phyloP scores from a whole-genome alignment of 805 yeast species.

The Saccharomyces kudriavzevii region DNA sequence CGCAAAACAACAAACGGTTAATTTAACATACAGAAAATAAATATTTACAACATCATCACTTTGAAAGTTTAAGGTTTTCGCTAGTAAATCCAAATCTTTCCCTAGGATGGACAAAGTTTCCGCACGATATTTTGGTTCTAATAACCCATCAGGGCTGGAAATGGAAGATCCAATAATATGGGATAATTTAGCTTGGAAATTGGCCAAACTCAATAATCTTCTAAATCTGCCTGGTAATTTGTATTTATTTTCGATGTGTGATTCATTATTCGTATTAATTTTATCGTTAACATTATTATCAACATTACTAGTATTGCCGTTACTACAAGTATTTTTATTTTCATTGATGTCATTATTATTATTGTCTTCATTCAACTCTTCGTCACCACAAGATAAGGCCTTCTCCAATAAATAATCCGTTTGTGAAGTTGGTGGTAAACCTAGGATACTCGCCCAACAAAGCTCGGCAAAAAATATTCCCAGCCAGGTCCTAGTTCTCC shows the following conservation, averaged over 20 bases:
- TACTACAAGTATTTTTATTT: too few species aligned
- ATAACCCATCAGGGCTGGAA: conserved; percentile 77
- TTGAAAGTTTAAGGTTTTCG: conserved; percentile 57
- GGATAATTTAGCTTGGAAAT: conserved; percentile 76
- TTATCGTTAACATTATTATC: neutral
- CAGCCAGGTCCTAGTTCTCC: conserved; percentile 92
- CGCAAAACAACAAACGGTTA: conserved; percentile 82
- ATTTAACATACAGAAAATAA: conserved; percentile 66
- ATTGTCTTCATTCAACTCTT: conserved; percentile 7
- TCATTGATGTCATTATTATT: neutral
- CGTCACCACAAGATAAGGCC: conserved; percentile 54
- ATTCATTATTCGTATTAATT: neutral
- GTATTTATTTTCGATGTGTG: neutral
- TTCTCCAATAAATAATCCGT: conserved; percentile 76
- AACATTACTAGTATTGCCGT: too few species aligned
- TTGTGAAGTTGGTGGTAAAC: conserved; percentile 78
- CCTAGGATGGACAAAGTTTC: conserved; percentile 71
- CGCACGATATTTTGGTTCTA: conserved; percentile 76
- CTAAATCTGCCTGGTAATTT: conserved; percentile 60
- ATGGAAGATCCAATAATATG: conserved; percentile 83
- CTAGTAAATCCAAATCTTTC: conserved; percentile 66
- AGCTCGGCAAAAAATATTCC: conserved; percentile 84
- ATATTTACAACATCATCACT: conserved; percentile 63
- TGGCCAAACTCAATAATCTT: conserved; percentile 62
- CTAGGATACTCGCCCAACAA: conserved; percentile 81